A percentile compares a stretch with the other conserved stretches of the same genome.
phyloP scores from a whole-genome alignment of 441 rosid species.

The Pelargonium fulgidum region DNA sequence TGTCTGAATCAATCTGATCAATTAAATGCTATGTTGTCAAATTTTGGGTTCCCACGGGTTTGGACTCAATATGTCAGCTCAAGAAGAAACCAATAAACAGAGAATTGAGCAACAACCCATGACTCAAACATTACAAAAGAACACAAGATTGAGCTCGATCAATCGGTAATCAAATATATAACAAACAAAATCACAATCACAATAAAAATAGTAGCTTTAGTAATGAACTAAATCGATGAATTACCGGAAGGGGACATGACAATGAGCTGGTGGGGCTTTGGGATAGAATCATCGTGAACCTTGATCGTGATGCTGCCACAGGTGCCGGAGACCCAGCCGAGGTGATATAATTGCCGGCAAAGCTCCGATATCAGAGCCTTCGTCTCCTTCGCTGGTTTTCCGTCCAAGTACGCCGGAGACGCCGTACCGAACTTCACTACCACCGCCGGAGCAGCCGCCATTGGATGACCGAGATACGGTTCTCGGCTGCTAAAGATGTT shows the following conservation, averaged over 20 bases:
- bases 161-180: not conserved
- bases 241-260: conserved; percentile 95
- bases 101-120: not conserved
- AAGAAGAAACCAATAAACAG: no score
- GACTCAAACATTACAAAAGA: not conserved
- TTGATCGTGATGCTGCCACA: conserved; percentile 86
- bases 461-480: not conserved
- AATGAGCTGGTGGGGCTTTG: conserved; percentile 67
- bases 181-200: not conserved
- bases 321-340: conserved; percentile 93
- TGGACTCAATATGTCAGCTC: no score
- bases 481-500: not conserved
- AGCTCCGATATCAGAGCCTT: conserved; percentile 60
- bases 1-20: no score
- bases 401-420: conserved; percentile 66
- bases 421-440: conserved; percentile 28
- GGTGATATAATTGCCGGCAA: conserved; percentile 79
- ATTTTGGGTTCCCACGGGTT: no score
- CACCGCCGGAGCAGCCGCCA: conserved; percentile 35
- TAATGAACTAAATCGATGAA: not conserved
- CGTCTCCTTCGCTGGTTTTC: conserved; percentile 59
- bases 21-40: no score
- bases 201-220: not conserved
- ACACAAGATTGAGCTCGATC: not conserved
- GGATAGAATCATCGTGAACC: conserved; percentile 72